Evolutionary conservation across 768 basidiomycete genomes (phyloP).

Genomic region (Tylopilus intermedius): DNA sequence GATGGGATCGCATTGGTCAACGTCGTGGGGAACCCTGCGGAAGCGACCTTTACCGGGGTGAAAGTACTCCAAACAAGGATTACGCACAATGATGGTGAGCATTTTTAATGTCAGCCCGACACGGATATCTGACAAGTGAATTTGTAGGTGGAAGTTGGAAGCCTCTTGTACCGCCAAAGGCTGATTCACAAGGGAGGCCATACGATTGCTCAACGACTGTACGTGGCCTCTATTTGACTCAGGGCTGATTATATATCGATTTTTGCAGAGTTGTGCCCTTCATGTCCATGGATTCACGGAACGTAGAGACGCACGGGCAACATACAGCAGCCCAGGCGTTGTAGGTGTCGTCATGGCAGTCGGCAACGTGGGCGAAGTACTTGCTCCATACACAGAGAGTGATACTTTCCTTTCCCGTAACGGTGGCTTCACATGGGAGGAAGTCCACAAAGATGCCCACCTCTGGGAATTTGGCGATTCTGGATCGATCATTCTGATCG

Average conservation of each 20-base stretch:
- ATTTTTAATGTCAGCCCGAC: neutral
- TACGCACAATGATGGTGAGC: slow-evolving; percentile 92
- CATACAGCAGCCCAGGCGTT: slow-evolving; percentile 88
- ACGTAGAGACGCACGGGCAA: slow-evolving; percentile 82
- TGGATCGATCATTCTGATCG: slow-evolving; percentile 88
- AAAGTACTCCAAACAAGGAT: slow-evolving; percentile 84
- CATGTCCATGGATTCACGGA: slow-evolving; percentile 97
- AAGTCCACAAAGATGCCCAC: slow-evolving; percentile 97
- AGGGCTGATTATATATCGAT: neutral
- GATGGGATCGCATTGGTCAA: slow-evolving; percentile 96
- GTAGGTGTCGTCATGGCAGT: slow-evolving; percentile 94
- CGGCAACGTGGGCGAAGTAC: slow-evolving; percentile 85
- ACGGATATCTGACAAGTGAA: neutral
- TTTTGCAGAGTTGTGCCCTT: slow-evolving; percentile 67
- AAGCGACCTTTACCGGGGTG: slow-evolving; percentile 61
- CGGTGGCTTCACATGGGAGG: slow-evolving; percentile 96
- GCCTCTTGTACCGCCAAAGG: slow-evolving; percentile 63
- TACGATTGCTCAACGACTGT: slow-evolving; percentile 75
- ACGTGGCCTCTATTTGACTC: slow-evolving; percentile 10
- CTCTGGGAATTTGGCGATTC: slow-evolving; percentile 98
- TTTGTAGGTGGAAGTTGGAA: slow-evolving; percentile 80
- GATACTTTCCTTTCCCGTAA: slow-evolving; percentile 97
- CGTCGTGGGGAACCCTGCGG: slow-evolving; percentile 74
- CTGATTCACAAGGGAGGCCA: slow-evolving; percentile 67
- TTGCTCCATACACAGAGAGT: slow-evolving; percentile 77